phyloP scores from a whole-genome alignment of 495 filamentous ascomycete genomes.

The Xylaria curta region DNA sequence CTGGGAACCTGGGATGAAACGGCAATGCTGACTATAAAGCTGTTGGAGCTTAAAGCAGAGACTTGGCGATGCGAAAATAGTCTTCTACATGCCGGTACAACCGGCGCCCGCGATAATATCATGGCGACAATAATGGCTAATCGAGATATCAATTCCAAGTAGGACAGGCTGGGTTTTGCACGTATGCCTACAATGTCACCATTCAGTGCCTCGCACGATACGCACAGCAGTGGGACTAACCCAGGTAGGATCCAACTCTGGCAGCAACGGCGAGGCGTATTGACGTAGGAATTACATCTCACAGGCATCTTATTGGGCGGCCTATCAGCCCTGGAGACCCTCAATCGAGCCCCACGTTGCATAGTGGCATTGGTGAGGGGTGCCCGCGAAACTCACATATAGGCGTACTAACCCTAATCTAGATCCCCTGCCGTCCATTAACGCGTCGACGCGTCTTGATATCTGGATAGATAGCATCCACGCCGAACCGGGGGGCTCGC shows the following conservation, averaged over 20 bases:
- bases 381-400: not conserved
- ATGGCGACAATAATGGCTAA: conserved; percentile 23
- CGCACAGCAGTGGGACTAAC: conserved; percentile 1
- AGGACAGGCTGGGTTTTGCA: not conserved
- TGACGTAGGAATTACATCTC: not conserved
- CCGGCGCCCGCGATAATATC: conserved; percentile 34
- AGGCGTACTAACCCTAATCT: conserved; percentile 11
- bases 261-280: not conserved
- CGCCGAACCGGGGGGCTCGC: too few relatives aligned
- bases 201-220: not conserved
- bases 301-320: not conserved
- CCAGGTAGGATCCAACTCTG: not conserved
- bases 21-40: conserved; percentile 51
- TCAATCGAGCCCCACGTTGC: not conserved
- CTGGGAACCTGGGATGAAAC: conserved; percentile 2
- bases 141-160: not conserved
- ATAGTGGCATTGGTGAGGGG: conserved; percentile 10
- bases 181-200: not conserved
- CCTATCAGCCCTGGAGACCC: not conserved
- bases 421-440: conserved; percentile 30
- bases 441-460: conserved; percentile 36
- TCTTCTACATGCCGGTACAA: conserved; percentile 30
- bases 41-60: conserved; percentile 50
- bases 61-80: conserved; percentile 34
- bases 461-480: too few relatives aligned